These are phyloP conservation scores for Pyrus bretschneideri DNA, from an alignment of 306 rosid genomes.

Conservation along the genomic window DNA sequence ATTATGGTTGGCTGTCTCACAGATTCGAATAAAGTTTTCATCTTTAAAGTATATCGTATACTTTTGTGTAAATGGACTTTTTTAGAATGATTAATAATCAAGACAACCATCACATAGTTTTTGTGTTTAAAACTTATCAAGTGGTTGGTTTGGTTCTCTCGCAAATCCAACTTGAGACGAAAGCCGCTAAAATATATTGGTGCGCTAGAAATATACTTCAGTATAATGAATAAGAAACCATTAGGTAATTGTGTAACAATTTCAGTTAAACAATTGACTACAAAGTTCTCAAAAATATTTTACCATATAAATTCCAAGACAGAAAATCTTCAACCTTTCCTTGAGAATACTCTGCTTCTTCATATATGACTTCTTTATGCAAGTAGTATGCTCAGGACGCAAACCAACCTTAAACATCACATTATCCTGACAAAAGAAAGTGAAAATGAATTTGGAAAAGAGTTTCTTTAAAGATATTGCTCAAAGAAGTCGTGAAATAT, in stretches of 20 bases:
- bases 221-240: not conserved
- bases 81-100: not conserved
- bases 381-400: constrained; percentile 21
- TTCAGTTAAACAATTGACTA: not conserved
- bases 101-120: not conserved
- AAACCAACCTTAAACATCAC: constrained; percentile 18
- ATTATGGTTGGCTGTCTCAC: not conserved
- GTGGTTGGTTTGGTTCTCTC: not conserved
- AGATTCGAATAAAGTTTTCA: not conserved
- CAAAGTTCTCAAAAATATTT: not conserved
- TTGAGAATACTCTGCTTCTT: constrained; percentile 51
- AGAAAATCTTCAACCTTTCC: constrained; percentile 45
- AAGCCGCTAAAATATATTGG: not conserved
- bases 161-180: not conserved
- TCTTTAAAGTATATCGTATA: not conserved
- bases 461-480: not conserved
- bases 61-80: not conserved
- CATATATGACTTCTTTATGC: constrained; percentile 19
- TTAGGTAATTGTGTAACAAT: not conserved
- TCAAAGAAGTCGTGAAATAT: constrained; percentile 12
- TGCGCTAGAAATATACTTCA: not conserved
- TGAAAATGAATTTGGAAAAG: not conserved
- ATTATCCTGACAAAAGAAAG: constrained; percentile 33
- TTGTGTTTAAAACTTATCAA: too few species aligned
- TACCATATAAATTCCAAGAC: not conserved